phyloP scores from a whole-genome alignment of 1,284 basidiomycete genomes.

The Trichosporon ovoides region DNA sequence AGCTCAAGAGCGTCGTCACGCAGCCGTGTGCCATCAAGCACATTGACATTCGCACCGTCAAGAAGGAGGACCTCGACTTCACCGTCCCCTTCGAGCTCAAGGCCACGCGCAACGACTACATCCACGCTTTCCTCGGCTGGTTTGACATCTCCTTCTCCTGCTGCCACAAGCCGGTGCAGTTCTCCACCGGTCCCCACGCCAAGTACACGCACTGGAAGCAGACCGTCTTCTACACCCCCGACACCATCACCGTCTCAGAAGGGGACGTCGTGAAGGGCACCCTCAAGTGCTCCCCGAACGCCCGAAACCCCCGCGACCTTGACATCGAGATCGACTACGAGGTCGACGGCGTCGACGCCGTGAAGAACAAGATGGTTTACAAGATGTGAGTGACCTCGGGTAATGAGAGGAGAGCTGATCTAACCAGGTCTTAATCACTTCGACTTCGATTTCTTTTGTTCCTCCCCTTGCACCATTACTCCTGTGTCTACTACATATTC shows the following conservation, averaged over 20 bases:
- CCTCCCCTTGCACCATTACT: not conserved
- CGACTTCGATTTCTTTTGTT: too few relatives aligned
- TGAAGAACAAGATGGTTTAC: constrained; percentile 48
- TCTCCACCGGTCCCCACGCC: constrained; percentile 91
- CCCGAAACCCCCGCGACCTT: constrained; percentile 83
- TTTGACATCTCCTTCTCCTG: constrained; percentile 96
- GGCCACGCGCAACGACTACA: constrained; percentile 86
- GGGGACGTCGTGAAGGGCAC: constrained; percentile 68
- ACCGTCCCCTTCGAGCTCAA: constrained; percentile 71
- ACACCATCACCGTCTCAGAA: constrained; percentile 56
- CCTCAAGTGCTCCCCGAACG: constrained; percentile 76
- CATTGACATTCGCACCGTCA: constrained; percentile 85
- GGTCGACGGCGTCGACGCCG: constrained; percentile 44
- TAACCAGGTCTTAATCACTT: constrained; percentile 44
- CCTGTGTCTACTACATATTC: not conserved
- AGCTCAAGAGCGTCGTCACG: constrained; percentile 84
- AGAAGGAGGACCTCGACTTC: constrained; percentile 93
- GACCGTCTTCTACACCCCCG: constrained; percentile 93
- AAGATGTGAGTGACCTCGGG: constrained; percentile 49
- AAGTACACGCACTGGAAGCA: constrained; percentile 98
- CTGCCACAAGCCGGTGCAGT: constrained; percentile 92
- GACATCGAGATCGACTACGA: constrained; percentile 79
- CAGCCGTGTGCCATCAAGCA: constrained; percentile 85
- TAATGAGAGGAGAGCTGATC: constrained; percentile 29
- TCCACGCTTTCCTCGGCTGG: constrained; percentile 99